Base-by-base conservation (phyloP, 2,329 filamentous ascomycete species). In the Cladosporium sp. region DNA sequence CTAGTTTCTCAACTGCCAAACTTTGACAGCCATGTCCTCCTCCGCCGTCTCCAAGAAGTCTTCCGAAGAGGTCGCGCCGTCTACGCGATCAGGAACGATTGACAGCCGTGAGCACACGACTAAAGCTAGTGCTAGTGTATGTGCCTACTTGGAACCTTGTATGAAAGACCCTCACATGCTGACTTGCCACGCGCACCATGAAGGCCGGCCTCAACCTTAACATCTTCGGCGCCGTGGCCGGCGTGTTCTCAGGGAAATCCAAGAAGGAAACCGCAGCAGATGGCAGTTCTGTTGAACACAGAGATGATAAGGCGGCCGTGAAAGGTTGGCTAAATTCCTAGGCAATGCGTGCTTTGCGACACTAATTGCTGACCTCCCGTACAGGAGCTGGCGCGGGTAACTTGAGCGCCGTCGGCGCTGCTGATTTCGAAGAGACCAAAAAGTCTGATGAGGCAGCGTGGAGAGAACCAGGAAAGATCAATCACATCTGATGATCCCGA, bases 161-260 rank as follows among this genome's bases (percentile, higher is more conserved):
- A 10, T 18, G 18, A 21, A 23, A 51, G 48, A 13, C 7, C 7
- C 16, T 4, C 3, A 5, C 11, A 4, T 2, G 6, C 39, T 46
- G 39, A 46, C 39, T 46, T 21, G 39, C n/a, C 53, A 32, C n/a
- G 26, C 48, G 23, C 59, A 26, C 34, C n/a, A 23, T 26, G n/a
- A 43, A 77, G 76, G 75, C 74, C 32, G 76, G 76, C n/a, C 66
- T 78, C 26, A 78, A 78, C 57, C 69, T 78, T 21, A 77, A 78
- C 69, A 67, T 78, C 63, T 76, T 77, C 66, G 76, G 73, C 54
- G 76, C 76, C 7, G 48, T 78, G 43, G 67, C 72, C 28, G 76
- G 76, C 43, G 71, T 71, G 18, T 77, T 78, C 67, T 73, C 71
- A 4, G 67, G 73, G 64, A 76, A 75, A 67, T 72, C 70, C 16